phyloP scores from a whole-genome alignment of 345 rosid species.

The Laguncularia racemosa region DNA sequence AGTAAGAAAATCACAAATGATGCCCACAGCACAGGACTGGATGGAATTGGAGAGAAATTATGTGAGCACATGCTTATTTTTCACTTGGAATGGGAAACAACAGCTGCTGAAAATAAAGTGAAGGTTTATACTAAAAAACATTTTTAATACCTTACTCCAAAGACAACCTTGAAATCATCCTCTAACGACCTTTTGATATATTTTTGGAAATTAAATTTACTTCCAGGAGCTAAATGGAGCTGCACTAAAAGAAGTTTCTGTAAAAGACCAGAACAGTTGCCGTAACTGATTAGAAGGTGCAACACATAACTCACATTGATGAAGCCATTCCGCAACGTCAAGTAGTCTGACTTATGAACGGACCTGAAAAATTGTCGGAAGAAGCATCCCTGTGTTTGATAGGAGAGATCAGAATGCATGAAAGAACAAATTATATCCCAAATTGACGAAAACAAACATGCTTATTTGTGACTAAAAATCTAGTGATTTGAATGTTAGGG shows the following conservation, averaged over 20 bases:
- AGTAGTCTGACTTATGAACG: conserved; percentile 72
- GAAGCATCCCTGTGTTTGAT: conserved; percentile 72
- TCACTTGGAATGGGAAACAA: too few species aligned
- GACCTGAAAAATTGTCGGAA: conserved; percentile 85
- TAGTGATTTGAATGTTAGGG: too few species aligned
- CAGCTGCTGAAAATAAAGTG: too few species aligned
- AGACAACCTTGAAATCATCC: conserved; percentile 76
- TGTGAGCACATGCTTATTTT: too few species aligned
- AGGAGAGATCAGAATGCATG: too few species aligned
- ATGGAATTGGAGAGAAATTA: background rate
- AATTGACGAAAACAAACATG: too few species aligned
- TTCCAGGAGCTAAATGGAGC: conserved; percentile 96
- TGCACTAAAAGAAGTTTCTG: conserved; percentile 13
- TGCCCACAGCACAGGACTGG: conserved; percentile 84
- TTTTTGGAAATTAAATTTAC: conserved; percentile 82
- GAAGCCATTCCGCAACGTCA: conserved; percentile 87
- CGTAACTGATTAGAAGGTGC: background rate
- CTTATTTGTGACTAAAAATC: too few species aligned
- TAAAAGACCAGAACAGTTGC: background rate
- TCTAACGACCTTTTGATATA: conserved; percentile 90
- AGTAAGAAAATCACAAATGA: conserved; percentile 84
- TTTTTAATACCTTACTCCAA: conserved; percentile 65
- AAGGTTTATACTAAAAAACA: background rate
- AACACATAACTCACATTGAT: conserved; percentile 48
- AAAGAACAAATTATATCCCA: too few species aligned